These are phyloP conservation scores for Hyphopichia pseudoburtonii DNA, from an alignment of 1,139 yeast species.

Conservation along the genomic window DNA sequence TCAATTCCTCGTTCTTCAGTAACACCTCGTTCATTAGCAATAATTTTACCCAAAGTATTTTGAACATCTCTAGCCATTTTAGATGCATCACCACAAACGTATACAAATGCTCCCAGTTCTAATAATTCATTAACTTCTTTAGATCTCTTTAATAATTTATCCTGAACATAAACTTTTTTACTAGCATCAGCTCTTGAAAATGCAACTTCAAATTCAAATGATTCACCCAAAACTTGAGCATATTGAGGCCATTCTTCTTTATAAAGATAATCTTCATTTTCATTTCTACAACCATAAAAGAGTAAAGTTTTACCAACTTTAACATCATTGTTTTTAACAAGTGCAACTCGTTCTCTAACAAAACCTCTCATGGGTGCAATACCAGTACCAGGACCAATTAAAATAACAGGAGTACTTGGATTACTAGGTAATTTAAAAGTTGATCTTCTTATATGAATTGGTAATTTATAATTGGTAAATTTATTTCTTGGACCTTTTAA, in stretches of 20 bases:
- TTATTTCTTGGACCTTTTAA: slow-evolving; percentile 78
- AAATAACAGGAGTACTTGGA: slow-evolving; percentile 77
- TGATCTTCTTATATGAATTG: slow-evolving; percentile 92
- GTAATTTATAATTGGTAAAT: slow-evolving; percentile 60
- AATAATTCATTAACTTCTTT: slow-evolving; percentile 57
- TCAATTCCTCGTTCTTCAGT: slow-evolving; percentile 71
- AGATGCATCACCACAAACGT: slow-evolving; percentile 97
- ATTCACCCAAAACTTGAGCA: slow-evolving; percentile 59
- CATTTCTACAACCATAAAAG: slow-evolving; percentile 84
- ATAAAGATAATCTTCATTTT: slow-evolving; percentile 75
- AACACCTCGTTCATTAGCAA: slow-evolving; percentile 59
- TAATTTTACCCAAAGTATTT: slow-evolving; percentile 60
- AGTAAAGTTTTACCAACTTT: slow-evolving; percentile 73
- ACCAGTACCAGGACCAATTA: slow-evolving; percentile 98
- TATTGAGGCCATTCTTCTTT: slow-evolving; percentile 84
- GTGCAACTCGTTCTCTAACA: slow-evolving; percentile 70
- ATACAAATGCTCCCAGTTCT: slow-evolving; percentile 75
- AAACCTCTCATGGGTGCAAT: slow-evolving; percentile 97
- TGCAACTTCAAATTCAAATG: slow-evolving; percentile 75
- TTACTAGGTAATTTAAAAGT: slow-evolving; percentile 93
- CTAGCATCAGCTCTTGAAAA: slow-evolving; percentile 71
- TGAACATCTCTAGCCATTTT: slow-evolving; percentile 98
- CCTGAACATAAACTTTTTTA: slow-evolving; percentile 85
- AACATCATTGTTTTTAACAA: slow-evolving; percentile 43
- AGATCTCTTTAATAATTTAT: slow-evolving; percentile 64